Percentiles rank a stretch among this genome's conserved stretches.
Evolutionary conservation across 2,329 filamentous ascomycete genomes (phyloP).

Genomic region (Fusarium haematococcum): DNA sequence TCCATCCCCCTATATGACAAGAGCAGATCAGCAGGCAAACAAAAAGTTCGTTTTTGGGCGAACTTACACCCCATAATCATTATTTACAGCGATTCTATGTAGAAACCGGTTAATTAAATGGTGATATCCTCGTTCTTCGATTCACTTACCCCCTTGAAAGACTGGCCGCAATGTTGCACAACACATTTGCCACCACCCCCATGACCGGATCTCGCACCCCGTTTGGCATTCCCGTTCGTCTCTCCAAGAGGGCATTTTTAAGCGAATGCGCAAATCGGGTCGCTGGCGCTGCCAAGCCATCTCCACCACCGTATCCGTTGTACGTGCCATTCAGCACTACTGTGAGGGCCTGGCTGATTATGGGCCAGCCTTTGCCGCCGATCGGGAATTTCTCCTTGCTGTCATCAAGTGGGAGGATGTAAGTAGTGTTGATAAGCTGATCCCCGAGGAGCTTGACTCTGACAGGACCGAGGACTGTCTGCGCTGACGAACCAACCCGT

Average conservation of each 20-base stretch:
- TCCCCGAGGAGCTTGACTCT: background rate
- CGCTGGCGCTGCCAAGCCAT: no score
- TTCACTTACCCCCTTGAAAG: background rate
- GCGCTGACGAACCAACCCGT: background rate
- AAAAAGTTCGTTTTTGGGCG: background rate
- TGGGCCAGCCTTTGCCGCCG: background rate
- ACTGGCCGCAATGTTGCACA: slow-evolving; percentile 5
- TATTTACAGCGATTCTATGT: background rate
- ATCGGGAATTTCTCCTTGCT: background rate
- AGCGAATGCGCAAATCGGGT: background rate
- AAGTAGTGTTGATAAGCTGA: background rate
- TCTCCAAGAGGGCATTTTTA: no score
- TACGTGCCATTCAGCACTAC: background rate
- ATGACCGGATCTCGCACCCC: background rate
- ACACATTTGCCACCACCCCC: background rate
- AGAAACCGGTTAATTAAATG: no score
- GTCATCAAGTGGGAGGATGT: background rate
- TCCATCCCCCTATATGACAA: background rate
- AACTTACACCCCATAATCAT: background rate
- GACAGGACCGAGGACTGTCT: background rate
- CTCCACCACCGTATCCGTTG: background rate
- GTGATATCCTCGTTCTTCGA: no score
- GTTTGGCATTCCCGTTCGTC: background rate
- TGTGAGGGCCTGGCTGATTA: background rate
- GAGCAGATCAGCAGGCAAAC: background rate